Percentiles rank a stretch among this genome's conserved stretches.
These are phyloP conservation scores for Williopsis jadinii DNA, from an alignment of 1,139 yeast species.

Conservation along the genomic window DNA sequence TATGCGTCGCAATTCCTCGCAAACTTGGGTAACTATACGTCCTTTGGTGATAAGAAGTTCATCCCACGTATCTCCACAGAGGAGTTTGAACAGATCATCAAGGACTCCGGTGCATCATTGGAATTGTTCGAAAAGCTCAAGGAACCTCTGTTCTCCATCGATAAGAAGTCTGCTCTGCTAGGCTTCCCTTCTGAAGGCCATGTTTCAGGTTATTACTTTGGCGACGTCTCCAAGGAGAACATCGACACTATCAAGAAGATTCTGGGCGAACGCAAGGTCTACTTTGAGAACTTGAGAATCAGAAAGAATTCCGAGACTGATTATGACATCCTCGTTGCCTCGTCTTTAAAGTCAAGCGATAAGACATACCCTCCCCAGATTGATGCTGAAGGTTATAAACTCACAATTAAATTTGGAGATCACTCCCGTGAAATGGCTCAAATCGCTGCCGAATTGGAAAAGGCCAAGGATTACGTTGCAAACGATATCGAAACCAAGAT, in stretches of 20 bases:
- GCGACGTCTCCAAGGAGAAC: constrained; percentile 46
- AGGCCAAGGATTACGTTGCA: constrained; percentile 60
- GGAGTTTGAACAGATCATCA: constrained; percentile 42
- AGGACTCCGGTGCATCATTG: constrained; percentile 26
- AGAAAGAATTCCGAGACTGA: constrained; percentile 38
- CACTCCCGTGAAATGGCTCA: constrained; percentile 55
- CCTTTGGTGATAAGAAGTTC: constrained; percentile 84
- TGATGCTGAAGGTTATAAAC: constrained; percentile 28
- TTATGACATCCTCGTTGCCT: constrained; percentile 56
- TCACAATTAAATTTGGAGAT: constrained; percentile 69
- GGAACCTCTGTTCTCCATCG: constrained; percentile 44
- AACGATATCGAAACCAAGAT: constrained; percentile 64
- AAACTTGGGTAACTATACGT: constrained; percentile 81
- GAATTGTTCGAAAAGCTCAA: constrained; percentile 39
- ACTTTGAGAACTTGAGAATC: constrained; percentile 82
- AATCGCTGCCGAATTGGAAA: constrained; percentile 47
- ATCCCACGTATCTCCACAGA: constrained; percentile 51
- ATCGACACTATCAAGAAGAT: constrained; percentile 59
- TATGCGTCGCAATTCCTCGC: constrained; percentile 75
- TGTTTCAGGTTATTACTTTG: constrained; percentile 63
- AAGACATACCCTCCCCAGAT: constrained; percentile 34
- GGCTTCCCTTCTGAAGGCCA: constrained; percentile 81
- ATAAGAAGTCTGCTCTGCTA: constrained; percentile 41
- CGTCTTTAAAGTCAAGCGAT: constrained; percentile 39
- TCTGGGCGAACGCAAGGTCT: constrained; percentile 52